A percentile compares a stretch with the other conserved stretches of the same genome.
phyloP scores from a whole-genome alignment of 805 yeast genomes.

The Metschnikowia koreensis region DNA sequence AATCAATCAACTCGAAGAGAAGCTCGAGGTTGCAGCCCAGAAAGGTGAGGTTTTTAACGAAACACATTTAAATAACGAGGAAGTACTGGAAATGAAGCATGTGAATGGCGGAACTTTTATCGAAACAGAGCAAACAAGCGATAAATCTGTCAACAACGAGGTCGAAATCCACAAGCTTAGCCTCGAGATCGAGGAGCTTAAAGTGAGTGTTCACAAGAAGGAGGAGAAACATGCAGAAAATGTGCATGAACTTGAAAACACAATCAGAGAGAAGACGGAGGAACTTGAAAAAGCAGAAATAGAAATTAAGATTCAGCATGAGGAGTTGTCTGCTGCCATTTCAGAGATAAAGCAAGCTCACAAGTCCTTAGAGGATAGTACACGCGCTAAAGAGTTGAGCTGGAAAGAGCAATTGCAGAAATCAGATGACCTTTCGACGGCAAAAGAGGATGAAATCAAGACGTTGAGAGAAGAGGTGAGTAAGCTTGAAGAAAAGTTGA shows the following conservation, averaged over 20 bases:
- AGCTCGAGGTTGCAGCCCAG: neutral
- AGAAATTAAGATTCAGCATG: neutral
- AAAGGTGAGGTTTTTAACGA: neutral
- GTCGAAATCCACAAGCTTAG: neutral
- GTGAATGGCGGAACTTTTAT: neutral
- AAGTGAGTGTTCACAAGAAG: neutral
- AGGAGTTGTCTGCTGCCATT: constrained; percentile 6
- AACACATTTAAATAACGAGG: neutral
- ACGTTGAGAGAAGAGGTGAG: neutral
- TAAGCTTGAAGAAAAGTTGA: neutral
- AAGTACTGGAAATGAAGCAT: neutral
- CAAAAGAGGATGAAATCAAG: constrained; percentile 2
- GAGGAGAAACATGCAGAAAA: neutral
- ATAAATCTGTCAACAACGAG: neutral
- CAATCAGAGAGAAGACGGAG: neutral
- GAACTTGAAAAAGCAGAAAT: neutral
- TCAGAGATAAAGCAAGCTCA: constrained; percentile 9
- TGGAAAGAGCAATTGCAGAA: neutral
- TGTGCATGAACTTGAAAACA: constrained; percentile 1
- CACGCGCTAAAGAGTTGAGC: neutral
- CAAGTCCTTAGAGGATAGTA: neutral
- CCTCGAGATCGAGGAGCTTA: neutral
- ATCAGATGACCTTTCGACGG: neutral
- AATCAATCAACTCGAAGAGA: constrained; percentile 3
- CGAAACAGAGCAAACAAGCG: too few species aligned